A percentile compares a stretch with the other conserved stretches of the same genome.
phyloP scores from a whole-genome alignment of 129 eudicot species.

The Silybum marianum region DNA sequence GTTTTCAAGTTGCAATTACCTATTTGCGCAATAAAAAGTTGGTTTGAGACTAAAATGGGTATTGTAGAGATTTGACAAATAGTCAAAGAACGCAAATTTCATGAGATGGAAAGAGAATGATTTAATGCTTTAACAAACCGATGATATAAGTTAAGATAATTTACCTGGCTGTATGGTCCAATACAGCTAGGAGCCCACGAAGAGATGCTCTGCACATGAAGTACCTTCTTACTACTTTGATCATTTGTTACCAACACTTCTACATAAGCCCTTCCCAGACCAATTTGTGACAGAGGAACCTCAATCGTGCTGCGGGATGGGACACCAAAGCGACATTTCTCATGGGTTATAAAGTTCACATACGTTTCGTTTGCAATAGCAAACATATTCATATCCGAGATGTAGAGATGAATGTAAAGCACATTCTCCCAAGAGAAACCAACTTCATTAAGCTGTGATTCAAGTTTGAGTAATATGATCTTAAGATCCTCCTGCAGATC shows the following conservation, averaged over 20 bases:
- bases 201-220: conserved; percentile 96
- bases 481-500: conserved; percentile 68
- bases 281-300: conserved; percentile 68
- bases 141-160: background rate
- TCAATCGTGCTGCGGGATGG: conserved; percentile 95
- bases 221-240: conserved; percentile 68
- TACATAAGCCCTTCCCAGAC: conserved; percentile 73
- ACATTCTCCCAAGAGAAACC: conserved; percentile 83
- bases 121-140: background rate
- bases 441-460: conserved; percentile 49
- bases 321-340: conserved; percentile 86
- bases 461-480: conserved; percentile 56
- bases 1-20: background rate
- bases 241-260: conserved; percentile 82
- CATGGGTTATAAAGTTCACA: conserved; percentile 78
- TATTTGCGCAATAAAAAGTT: background rate
- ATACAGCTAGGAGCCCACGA: conserved; percentile 99
- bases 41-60: background rate
- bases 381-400: conserved; percentile 81
- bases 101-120: background rate
- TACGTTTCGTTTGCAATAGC: conserved; percentile 80
- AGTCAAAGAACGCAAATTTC: background rate
- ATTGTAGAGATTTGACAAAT: conserved; percentile 10
- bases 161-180: conserved; percentile 98
- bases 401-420: conserved; percentile 82